A percentile compares a stretch with the other conserved stretches of the same genome.
phyloP scores from a whole-genome alignment of 169 alveolate genomes.

The Plasmodium yoelii region DNA sequence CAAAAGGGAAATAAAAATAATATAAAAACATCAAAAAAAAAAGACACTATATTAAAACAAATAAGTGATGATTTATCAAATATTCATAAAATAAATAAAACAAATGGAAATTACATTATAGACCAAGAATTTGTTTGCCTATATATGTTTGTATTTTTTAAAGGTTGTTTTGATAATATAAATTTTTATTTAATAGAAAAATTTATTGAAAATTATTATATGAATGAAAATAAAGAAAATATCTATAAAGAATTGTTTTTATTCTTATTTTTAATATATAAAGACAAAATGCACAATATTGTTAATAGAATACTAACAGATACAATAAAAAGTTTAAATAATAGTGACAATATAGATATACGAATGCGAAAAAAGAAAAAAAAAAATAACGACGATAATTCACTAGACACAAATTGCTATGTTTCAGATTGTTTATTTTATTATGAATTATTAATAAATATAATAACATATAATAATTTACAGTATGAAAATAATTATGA shows the following conservation, averaged over 20 bases:
- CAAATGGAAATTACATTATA: constrained; percentile 4
- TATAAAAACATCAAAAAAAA: neutral
- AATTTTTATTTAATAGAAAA: constrained; percentile 75
- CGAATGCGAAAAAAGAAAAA: neutral
- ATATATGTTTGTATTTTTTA: constrained; percentile 55
- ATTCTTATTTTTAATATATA: constrained; percentile 68
- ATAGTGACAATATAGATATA: constrained; percentile 10
- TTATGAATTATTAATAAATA: constrained; percentile 46
- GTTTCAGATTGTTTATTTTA: constrained; percentile 46
- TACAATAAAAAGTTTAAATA: constrained; percentile 27
- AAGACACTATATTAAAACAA: neutral
- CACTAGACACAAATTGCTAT: neutral
- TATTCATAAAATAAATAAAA: neutral
- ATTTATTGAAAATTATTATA: constrained; percentile 65
- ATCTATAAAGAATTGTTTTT: constrained; percentile 55
- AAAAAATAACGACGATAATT: constrained; percentile 5
- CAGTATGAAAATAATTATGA: constrained; percentile 74
- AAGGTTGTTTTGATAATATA: constrained; percentile 46
- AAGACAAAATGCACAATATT: constrained; percentile 57
- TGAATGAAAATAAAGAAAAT: constrained; percentile 51
- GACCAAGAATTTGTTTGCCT: constrained; percentile 47
- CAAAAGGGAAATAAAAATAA: neutral
- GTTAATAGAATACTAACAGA: constrained; percentile 57
- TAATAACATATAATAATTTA: constrained; percentile 40
- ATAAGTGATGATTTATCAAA: neutral